Base-by-base conservation (phyloP, 169 alveolate genomes). In the Theileria sp. region DNA sequence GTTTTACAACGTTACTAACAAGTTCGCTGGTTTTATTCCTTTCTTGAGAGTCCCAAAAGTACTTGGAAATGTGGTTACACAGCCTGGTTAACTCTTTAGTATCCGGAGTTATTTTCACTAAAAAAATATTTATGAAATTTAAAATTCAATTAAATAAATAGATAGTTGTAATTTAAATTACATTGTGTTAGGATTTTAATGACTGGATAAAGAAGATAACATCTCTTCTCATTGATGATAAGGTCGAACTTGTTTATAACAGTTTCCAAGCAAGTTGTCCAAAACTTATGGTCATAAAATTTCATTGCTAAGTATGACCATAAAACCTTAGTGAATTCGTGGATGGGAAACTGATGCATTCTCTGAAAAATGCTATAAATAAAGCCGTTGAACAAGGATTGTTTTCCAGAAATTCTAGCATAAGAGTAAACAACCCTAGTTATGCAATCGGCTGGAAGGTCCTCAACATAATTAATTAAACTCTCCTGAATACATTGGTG, bases 381-480 rank as follows among this genome's bases (percentile, higher is more conserved):
- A 54, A 85, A 71, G 1, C 79, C 62, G 49, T 26, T 26, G 28
- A 78, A 78, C 25, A 85, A 54, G 7, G 87, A 85, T 56, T 66
- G 78, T 13, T 38, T 25, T 13, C 87, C 91, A 19, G 56, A 73
- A 13, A 85, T 49, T 60, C 44, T 69, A 4, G 83, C 91, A 67
- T 85, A 85, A 7, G 91, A 19, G 73, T 69, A 65, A 17, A 85
- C 62, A 10, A 85, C 38, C 76, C 79, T 85, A 36, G 91, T n/a
- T 49, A 85, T 49, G 76, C 91, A 85, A 26, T 85, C 91, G 3
- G 91, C 91, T 10, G 91, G 87, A 71, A 85, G 54, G 25, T 78
- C 87, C 21, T 72, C 87, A 54, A 61, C 77, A 32, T 78, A 79
- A 12, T 61, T 26, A 3, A 85, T 71, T 6, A 77, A 68, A 2